Conservation (phyloP, 176 grass and related monocot genomes). For the Oropetium thomaeum region DNA sequence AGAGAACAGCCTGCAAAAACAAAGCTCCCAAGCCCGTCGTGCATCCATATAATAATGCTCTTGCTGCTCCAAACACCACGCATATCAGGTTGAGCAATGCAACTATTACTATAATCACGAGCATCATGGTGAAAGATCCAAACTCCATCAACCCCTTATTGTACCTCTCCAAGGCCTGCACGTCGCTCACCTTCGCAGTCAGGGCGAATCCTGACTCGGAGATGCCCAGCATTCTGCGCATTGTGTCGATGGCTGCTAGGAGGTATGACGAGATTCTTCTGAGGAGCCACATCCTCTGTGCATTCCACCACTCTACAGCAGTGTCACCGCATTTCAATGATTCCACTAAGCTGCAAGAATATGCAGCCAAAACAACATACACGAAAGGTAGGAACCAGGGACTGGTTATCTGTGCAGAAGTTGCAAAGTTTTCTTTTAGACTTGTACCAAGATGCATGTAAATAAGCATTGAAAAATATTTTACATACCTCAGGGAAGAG, state of each 20-base stretch:
- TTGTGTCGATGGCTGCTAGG: constrained; percentile 35
- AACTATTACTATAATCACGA: constrained; percentile 46
- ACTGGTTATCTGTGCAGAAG: constrained; percentile 46
- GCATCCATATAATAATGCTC: constrained; percentile 4
- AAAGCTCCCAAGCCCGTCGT: constrained; percentile 8
- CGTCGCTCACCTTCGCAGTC: constrained; percentile 44
- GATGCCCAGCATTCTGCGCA: constrained; percentile 45
- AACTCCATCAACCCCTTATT: constrained; percentile 66
- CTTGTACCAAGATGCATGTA: neutral
- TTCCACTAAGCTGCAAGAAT: constrained; percentile 51
- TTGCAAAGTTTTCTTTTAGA: constrained; percentile 13
- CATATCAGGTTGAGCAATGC: constrained; percentile 60
- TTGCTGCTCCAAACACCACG: constrained; percentile 32
- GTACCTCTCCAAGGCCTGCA: constrained; percentile 44
- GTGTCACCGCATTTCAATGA: constrained; percentile 37
- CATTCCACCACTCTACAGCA: constrained; percentile 63
- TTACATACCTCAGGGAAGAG: constrained; percentile 63
- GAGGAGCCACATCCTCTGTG: constrained; percentile 70
- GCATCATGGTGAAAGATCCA: constrained; percentile 50
- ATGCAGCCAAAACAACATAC: constrained; percentile 39
- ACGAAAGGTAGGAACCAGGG: constrained; percentile 55
- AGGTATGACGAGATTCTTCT: constrained; percentile 61
- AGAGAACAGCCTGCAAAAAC: constrained; percentile 56
- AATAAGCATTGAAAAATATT: constrained; percentile 2
- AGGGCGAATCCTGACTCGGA: constrained; percentile 52